phyloP scores from a whole-genome alignment of 2,329 filamentous ascomycete genomes.

The Emericellopsis cladophorae region DNA sequence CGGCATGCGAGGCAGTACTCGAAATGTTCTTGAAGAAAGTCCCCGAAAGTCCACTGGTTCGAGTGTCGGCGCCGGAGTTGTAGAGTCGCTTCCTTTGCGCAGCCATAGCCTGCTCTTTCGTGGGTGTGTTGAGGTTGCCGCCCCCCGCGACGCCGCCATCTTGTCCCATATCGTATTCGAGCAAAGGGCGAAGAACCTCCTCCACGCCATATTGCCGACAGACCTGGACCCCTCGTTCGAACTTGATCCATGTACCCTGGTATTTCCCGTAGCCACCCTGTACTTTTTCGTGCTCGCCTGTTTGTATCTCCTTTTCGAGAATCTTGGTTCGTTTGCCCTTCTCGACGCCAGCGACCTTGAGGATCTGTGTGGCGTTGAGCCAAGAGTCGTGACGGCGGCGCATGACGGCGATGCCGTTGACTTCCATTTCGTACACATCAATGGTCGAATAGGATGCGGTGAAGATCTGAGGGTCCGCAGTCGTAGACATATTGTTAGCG shows the following conservation, averaged over 20 bases:
- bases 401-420: conserved; percentile 90
- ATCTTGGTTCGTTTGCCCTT: conserved; percentile 98
- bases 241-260: conserved; percentile 97
- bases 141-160: conserved; percentile 61
- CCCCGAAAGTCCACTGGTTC: conserved; percentile 55
- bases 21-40: conserved; percentile 98
- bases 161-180: conserved; percentile 71
- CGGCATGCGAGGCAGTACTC: conserved; percentile 79
- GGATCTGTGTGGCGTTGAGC: conserved; percentile 95
- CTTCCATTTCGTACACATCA: conserved; percentile 97
- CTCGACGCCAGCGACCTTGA: conserved; percentile 93
- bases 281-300: conserved; percentile 94
- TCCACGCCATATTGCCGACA: conserved; percentile 72
- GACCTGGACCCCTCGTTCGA: conserved; percentile 82
- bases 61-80: conserved; percentile 52
- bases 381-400: conserved; percentile 87
- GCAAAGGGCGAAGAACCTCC: conserved; percentile 58
- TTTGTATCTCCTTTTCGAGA: conserved; percentile 92
- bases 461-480: conserved; percentile 45
- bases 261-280: conserved; percentile 98
- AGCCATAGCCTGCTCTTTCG: conserved; percentile 97
- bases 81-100: conserved; percentile 89
- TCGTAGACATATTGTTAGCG: conserved; percentile 10
- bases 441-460: conserved; percentile 86
- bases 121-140: conserved; percentile 80